A percentile compares a stretch with the other conserved stretches of the same genome.
These are phyloP conservation scores for Aspergillus thermomutatus DNA, from an alignment of 2,329 filamentous ascomycete species.

Conservation along the genomic window DNA sequence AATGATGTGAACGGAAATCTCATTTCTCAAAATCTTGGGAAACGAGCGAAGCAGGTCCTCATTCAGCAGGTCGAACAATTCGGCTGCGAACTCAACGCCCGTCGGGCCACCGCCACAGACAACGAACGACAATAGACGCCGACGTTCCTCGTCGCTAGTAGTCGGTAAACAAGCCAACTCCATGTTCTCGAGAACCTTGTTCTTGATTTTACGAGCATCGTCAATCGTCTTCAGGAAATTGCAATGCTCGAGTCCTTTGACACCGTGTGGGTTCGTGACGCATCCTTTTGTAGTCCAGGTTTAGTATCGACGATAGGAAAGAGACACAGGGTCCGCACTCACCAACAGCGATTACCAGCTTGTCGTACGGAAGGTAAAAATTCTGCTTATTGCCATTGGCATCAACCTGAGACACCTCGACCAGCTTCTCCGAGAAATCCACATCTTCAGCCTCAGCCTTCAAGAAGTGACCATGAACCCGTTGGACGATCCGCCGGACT, in stretches of 20 bases:
- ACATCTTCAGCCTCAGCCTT: constrained; percentile 84
- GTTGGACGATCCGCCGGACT: constrained; percentile 75
- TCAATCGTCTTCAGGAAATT: constrained; percentile 94
- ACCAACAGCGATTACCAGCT: constrained; percentile 85
- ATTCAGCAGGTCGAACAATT: constrained; percentile 93
- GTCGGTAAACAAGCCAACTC: constrained; percentile 91
- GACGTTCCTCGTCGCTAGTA: constrained; percentile 81
- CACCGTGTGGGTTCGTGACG: constrained; percentile 89
- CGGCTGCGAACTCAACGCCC: constrained; percentile 95
- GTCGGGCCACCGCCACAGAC: constrained; percentile 92
- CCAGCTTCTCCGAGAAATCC: constrained; percentile 84
- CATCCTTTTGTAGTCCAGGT: constrained; percentile 53
- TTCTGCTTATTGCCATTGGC: constrained; percentile 66
- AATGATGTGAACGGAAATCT: constrained; percentile 96
- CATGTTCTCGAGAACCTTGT: constrained; percentile 82
- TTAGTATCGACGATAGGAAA: constrained; percentile 4
- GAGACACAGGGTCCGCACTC: constrained; percentile 20
- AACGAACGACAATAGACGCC: constrained; percentile 88
- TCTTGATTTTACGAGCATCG: constrained; percentile 85
- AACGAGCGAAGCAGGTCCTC: constrained; percentile 84
- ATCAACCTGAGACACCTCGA: constrained; percentile 77
- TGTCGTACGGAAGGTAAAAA: constrained; percentile 97
- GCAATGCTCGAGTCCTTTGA: constrained; percentile 90
- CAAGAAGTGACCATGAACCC: constrained; percentile 82
- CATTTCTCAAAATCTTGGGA: constrained; percentile 86